Evolutionary conservation across 148 eudicot genomes (phyloP).

Genomic region (Rhododendron simsii): DNA sequence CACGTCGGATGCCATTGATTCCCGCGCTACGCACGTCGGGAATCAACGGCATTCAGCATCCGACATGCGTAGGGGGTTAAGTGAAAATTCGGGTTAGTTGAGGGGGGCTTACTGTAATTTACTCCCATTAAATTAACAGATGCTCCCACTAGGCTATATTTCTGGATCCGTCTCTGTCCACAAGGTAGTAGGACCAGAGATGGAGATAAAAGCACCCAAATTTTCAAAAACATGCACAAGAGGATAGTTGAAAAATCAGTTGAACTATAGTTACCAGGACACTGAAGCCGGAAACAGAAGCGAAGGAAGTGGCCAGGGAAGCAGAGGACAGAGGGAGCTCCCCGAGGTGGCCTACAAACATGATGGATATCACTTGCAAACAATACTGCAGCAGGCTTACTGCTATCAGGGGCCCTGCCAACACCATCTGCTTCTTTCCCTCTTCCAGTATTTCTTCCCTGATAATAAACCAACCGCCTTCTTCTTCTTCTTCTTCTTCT

Average conservation of each 20-base stretch:
- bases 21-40: no score
- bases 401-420: conserved; percentile 43
- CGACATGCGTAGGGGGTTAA: no score
- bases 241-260: neutral
- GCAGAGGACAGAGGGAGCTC: conserved; percentile 43
- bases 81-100: no score
- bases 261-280: conserved; percentile 21
- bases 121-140: no score
- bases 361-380: conserved; percentile 37
- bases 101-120: no score
- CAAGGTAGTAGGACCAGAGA: no score
- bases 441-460: conserved; percentile 20
- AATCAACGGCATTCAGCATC: no score
- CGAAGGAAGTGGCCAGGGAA: conserved; percentile 47
- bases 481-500: neutral
- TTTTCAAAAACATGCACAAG: neutral
- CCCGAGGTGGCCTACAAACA: conserved; percentile 51
- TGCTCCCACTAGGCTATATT: no score
- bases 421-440: conserved; percentile 31
- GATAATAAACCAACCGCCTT: neutral
- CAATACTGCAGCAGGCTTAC: conserved; percentile 39
- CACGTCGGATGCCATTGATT: no score
- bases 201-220: neutral
- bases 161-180: no score
- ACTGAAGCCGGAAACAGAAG: conserved; percentile 45